These are phyloP conservation scores for Daldinia grandis DNA, from an alignment of 495 filamentous ascomycete genomes.

Conservation along the genomic window DNA sequence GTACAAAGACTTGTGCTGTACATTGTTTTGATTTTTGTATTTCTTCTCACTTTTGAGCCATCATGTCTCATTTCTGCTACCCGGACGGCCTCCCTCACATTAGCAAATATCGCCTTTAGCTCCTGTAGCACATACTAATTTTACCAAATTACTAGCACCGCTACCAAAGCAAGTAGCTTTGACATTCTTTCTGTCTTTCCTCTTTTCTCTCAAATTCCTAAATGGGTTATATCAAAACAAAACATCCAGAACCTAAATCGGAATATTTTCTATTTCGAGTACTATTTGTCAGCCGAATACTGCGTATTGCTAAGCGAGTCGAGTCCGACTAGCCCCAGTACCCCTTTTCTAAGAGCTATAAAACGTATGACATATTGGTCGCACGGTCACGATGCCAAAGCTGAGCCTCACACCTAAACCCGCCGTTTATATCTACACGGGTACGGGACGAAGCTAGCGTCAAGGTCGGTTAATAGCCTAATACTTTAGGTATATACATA, in stretches of 20 bases:
- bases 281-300: background rate
- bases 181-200: background rate
- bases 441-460: background rate
- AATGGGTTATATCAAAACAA: background rate
- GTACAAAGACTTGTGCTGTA: constrained; percentile 4
- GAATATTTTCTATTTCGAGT: background rate
- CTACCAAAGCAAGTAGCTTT: background rate
- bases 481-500: background rate
- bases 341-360: background rate
- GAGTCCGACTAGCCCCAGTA: background rate
- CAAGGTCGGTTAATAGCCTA: background rate
- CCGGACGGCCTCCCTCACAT: background rate
- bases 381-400: background rate
- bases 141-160: background rate
- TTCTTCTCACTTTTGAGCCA: background rate
- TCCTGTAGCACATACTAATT: background rate
- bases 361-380: background rate
- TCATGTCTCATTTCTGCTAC: background rate
- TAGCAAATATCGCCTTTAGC: background rate
- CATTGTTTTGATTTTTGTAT: background rate
- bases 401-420: background rate
- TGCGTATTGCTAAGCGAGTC: background rate
- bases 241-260: background rate
- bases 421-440: background rate
- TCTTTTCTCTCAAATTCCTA: background rate